A percentile compares a stretch with the other conserved stretches of the same genome.
Evolutionary conservation across 2,329 filamentous ascomycete species (phyloP).

Genomic region (Triangularia setosa): DNA sequence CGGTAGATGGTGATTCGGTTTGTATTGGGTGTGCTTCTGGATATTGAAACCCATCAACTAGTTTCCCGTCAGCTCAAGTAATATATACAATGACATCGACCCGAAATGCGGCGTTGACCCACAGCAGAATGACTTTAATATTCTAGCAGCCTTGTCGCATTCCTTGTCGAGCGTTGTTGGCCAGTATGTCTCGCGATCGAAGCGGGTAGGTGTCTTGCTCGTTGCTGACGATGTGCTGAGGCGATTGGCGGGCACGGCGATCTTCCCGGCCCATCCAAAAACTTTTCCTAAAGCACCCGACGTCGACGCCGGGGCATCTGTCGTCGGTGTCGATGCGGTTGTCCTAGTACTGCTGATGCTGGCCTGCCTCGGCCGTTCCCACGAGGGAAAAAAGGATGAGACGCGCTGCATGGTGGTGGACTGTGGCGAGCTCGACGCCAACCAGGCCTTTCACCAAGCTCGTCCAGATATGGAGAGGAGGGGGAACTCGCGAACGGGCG

Average conservation of each 20-base stretch:
- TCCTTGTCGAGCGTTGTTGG: slow-evolving; percentile 75
- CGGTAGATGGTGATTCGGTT: slow-evolving; percentile 29
- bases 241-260: slow-evolving; percentile 22
- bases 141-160: slow-evolving; percentile 85
- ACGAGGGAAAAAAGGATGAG: slow-evolving; percentile 41
- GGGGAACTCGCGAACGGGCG: background rate
- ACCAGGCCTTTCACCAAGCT: slow-evolving; percentile 5
- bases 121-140: slow-evolving; percentile 88
- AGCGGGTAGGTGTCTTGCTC: slow-evolving; percentile 20
- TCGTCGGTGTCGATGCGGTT: slow-evolving; percentile 15
- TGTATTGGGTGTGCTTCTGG: slow-evolving; percentile 34
- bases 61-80: background rate
- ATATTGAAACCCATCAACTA: slow-evolving; percentile 55
- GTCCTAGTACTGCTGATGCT: slow-evolving; percentile 14
- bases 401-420: slow-evolving; percentile 42
- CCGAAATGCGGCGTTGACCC: slow-evolving; percentile 33
- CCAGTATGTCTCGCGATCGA: slow-evolving; percentile 33
- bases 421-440: slow-evolving; percentile 6
- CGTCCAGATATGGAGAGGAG: background rate
- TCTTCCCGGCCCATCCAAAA: slow-evolving; percentile 32
- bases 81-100: slow-evolving; percentile 11
- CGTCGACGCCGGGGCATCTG: slow-evolving; percentile 5
- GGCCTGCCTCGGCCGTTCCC: slow-evolving; percentile 30
- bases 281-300: slow-evolving; percentile 28
- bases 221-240: slow-evolving; percentile 19